Base-by-base conservation (phyloP, 192 early-diverging fungal genomes). In the Phlyctochytrium bullatum region DNA sequence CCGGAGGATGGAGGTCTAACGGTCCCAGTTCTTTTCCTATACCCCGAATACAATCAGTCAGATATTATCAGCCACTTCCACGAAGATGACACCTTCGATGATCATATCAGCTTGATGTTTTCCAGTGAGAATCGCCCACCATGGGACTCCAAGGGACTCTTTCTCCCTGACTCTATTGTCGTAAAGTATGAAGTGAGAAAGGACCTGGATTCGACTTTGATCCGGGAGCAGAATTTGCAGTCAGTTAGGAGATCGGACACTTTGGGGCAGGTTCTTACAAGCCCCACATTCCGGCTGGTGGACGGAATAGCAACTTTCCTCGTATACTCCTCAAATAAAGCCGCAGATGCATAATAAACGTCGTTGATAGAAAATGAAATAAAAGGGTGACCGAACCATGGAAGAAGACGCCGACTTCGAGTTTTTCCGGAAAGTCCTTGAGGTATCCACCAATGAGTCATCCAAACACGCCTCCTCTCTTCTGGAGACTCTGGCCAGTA, bases 21-120 rank as follows among this genome's bases (percentile, higher is more conserved):
- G 4, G 89, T 89, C 81, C 97, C 97, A 0, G 92, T 93, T 2
- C 78, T 93, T 32, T 93, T 99, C 62, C 74, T 97, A 71, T 99
- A 99, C 72, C 97, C 97, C 27, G 95, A 99, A 76, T 77, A 89
- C 67, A 88, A 88, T 64, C 86, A 98, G 66, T 91, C 90, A 1
- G 97, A 99, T 74, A 81, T 91, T 57, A 91, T 99, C 58, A 79
- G 88, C 62, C 76, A 76, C 33, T 95, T 96, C 67, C 80, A 93
- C 78, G 97, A 98, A 78, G 71, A 83, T 14, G 77, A 83, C 61
- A 87, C 93, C 24, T 90, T 99, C 65, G 65, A 74, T 51, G 92
- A 94, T 61, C 94, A 97, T 70, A 73, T 99, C 4, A 81, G 84
- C 28, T 76, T 86, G 35, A 93, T 98, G 71, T 89, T 99, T 69